These are phyloP conservation scores for Ilyonectria robusta DNA, from an alignment of 2,329 filamentous ascomycete genomes.

Conservation along the genomic window DNA sequence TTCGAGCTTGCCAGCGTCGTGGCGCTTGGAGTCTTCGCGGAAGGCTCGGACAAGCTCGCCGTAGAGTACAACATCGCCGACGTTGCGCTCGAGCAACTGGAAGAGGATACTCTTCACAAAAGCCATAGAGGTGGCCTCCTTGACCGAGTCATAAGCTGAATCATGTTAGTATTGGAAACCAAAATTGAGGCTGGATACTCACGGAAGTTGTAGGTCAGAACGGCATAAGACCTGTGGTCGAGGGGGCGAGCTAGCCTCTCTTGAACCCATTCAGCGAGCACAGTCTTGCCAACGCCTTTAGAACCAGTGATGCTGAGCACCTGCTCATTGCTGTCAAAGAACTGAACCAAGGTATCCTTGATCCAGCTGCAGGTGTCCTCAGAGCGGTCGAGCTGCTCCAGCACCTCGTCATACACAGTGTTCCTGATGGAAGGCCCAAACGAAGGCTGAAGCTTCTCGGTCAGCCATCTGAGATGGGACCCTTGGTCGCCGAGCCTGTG, in stretches of 20 bases:
- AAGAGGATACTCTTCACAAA: constrained; percentile 56
- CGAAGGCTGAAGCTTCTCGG: constrained; percentile 50
- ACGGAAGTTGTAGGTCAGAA: constrained; percentile 56
- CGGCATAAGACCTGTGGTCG: constrained; percentile 52
- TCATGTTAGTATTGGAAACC: background rate
- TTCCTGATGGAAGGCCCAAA: constrained; percentile 47
- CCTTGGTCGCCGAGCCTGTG: constrained; percentile 49
- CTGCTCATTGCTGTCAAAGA: constrained; percentile 52
- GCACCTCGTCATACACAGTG: constrained; percentile 52
- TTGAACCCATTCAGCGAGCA: constrained; percentile 57
- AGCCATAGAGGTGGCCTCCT: constrained; percentile 49
- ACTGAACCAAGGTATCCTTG: constrained; percentile 52
- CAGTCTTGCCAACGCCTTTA: constrained; percentile 54
- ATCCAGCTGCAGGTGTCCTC: constrained; percentile 60
- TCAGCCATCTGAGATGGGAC: constrained; percentile 49
- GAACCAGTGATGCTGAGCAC: constrained; percentile 54
- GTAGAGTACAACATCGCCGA: constrained; percentile 55
- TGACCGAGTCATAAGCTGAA: constrained; percentile 48
- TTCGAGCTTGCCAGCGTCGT: constrained; percentile 47
- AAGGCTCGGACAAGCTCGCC: constrained; percentile 50
- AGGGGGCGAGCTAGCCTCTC: constrained; percentile 57
- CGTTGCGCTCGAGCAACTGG: constrained; percentile 56
- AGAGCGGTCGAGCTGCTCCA: constrained; percentile 54
- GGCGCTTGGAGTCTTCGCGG: constrained; percentile 41
- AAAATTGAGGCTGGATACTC: constrained; percentile 27